Conservation (phyloP, 176 grass and related monocot genomes). For the Elaeis guineensis region DNA sequence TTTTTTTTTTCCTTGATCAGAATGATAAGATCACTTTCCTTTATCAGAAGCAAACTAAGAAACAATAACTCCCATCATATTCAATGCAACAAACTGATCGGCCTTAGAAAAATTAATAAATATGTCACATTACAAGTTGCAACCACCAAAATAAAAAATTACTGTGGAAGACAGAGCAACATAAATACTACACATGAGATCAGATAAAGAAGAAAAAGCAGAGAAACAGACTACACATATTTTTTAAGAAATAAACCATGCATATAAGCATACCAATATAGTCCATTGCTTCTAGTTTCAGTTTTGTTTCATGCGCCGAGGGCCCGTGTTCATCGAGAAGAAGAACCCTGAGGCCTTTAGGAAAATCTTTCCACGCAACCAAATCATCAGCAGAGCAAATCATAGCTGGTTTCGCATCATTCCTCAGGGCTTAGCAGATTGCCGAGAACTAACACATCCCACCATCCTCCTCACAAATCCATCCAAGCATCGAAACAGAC, state of each 20-base stretch:
- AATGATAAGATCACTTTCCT: no score
- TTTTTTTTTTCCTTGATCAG: no score
- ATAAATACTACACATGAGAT: neutral
- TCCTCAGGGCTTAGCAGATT: constrained; percentile 12
- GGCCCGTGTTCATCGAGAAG: constrained; percentile 21
- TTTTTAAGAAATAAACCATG: neutral
- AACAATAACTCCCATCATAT: no score
- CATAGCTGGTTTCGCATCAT: constrained; percentile 18
- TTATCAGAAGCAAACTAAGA: no score
- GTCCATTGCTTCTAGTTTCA: constrained; percentile 28
- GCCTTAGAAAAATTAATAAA: no score
- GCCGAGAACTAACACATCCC: neutral
- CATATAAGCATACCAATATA: constrained; percentile 20
- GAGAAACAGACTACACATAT: neutral
- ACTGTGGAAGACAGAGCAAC: no score
- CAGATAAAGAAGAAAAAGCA: neutral
- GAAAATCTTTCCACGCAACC: constrained; percentile 39
- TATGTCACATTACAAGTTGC: no score
- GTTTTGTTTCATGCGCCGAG: constrained; percentile 24
- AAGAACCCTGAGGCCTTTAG: constrained; percentile 37
- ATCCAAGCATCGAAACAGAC: no score
- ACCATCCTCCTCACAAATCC: no score
- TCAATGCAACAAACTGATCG: no score
- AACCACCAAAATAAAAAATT: no score
- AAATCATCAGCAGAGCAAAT: constrained; percentile 28